These are phyloP conservation scores for Claviceps purpurea DNA, from an alignment of 2,329 filamentous ascomycete species.

Conservation along the genomic window DNA sequence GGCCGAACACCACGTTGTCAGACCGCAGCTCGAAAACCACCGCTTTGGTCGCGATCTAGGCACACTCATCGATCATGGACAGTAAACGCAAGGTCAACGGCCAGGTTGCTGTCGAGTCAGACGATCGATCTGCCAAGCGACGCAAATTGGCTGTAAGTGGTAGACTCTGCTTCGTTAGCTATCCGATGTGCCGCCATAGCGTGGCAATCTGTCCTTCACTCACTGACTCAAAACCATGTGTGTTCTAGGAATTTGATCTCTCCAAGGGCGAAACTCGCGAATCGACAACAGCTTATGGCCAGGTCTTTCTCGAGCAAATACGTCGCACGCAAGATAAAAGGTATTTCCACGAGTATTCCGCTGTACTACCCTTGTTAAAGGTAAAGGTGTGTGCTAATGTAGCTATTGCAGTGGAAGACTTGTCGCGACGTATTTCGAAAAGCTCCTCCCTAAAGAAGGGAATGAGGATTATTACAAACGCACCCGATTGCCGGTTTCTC, in stretches of 20 bases:
- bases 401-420: slow-evolving; percentile 47
- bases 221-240: slow-evolving; percentile 2
- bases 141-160: slow-evolving; percentile 36
- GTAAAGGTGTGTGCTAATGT: neutral
- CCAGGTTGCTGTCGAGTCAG: slow-evolving; percentile 28
- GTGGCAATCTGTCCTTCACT: neutral
- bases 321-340: slow-evolving; percentile 69
- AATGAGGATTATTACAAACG: slow-evolving; percentile 66
- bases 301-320: slow-evolving; percentile 62
- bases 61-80: slow-evolving; percentile 30
- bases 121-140: slow-evolving; percentile 42
- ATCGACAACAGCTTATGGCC: slow-evolving; percentile 57
- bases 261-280: slow-evolving; percentile 48
- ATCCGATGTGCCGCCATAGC: neutral
- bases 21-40: neutral
- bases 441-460: slow-evolving; percentile 48
- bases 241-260: slow-evolving; percentile 30
- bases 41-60: slow-evolving; percentile 11
- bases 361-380: too few species aligned
- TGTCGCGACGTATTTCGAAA: slow-evolving; percentile 64
- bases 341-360: slow-evolving; percentile 35
- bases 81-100: slow-evolving; percentile 43
- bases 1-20: neutral
- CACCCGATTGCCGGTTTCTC: slow-evolving; percentile 65
- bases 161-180: neutral